Evolutionary conservation across 2,329 filamentous ascomycete genomes (phyloP).

Genomic region (Talaromyces verruculosus): DNA sequence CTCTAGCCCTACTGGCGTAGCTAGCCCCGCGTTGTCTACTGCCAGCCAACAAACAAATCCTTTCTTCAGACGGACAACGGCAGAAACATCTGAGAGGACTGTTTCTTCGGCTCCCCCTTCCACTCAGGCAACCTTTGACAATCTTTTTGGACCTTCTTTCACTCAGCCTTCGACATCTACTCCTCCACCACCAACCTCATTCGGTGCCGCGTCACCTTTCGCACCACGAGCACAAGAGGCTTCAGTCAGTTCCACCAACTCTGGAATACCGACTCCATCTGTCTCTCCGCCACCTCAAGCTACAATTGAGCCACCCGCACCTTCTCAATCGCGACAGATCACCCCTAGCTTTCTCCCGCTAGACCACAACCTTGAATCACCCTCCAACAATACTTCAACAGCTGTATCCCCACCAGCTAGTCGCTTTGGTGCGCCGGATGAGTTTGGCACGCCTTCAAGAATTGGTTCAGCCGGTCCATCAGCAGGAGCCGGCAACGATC

Average conservation of each 20-base stretch:
- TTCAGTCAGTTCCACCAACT: conserved; percentile 46
- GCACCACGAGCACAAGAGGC: conserved; percentile 43
- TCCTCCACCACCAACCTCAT: conserved; percentile 58
- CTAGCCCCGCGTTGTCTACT: conserved; percentile 63
- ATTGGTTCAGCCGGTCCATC: conserved; percentile 4
- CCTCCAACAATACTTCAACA: conserved; percentile 74
- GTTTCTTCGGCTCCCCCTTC: conserved; percentile 53
- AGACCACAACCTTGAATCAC: conserved; percentile 55
- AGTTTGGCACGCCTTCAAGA: conserved; percentile 43
- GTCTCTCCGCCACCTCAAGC: conserved; percentile 58
- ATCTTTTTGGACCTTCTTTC: conserved; percentile 75
- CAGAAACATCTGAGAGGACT: conserved; percentile 50
- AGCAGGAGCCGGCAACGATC: neutral
- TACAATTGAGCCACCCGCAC: conserved; percentile 52
- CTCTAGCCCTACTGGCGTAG: conserved; percentile 52
- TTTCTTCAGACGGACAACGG: conserved; percentile 74
- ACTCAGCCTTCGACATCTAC: conserved; percentile 46
- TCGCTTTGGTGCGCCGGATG: conserved; percentile 55
- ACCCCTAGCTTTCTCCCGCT: conserved; percentile 72
- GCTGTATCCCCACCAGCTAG: conserved; percentile 68
- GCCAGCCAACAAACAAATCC: conserved; percentile 81
- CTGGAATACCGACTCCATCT: conserved; percentile 59
- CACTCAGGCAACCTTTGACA: conserved; percentile 74
- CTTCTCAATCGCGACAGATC: conserved; percentile 20
- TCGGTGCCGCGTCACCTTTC: conserved; percentile 54